phyloP scores from a whole-genome alignment of 225 moss, liverwort and hornwort species.

The Takakia lepidozioides region DNA sequence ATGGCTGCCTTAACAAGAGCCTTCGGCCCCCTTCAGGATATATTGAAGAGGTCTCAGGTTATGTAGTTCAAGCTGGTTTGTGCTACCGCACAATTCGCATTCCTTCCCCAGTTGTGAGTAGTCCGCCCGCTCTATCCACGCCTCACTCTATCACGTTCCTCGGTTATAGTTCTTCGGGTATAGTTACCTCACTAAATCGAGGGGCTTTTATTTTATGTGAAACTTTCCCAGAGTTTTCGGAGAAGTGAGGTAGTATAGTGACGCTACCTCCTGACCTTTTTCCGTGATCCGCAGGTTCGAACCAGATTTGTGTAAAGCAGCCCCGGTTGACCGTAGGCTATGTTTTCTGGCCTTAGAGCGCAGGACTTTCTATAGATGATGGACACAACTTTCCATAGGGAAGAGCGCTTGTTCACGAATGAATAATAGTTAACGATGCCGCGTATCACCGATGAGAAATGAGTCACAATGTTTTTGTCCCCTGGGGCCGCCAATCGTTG shows the following conservation, averaged over 20 bases:
- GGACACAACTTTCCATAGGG: slow-evolving; percentile 15
- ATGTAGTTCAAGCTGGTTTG: neutral
- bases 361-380: slow-evolving; percentile 14
- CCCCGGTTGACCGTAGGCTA: slow-evolving; percentile 1
- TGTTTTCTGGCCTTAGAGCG: slow-evolving; percentile 3
- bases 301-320: slow-evolving; percentile 8
- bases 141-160: slow-evolving; percentile 4
- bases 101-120: neutral
- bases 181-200: slow-evolving; percentile 9
- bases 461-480: slow-evolving; percentile 6
- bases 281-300: neutral
- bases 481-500: slow-evolving; percentile 1
- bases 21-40: neutral
- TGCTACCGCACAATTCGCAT: slow-evolving; percentile 2
- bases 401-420: slow-evolving; percentile 12
- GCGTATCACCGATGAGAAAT: slow-evolving; percentile 7
- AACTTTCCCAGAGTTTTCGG: too few relatives aligned
- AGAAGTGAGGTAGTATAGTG: slow-evolving; percentile 7
- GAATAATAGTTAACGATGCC: slow-evolving; percentile 5
- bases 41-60: neutral
- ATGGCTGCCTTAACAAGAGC: slow-evolving; percentile 21
- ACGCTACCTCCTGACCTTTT: slow-evolving; percentile 7
- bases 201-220: slow-evolving; percentile 1
- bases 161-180: slow-evolving; percentile 7
- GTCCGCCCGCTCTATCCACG: neutral